These are phyloP conservation scores for Salvia miltiorrhiza DNA, from an alignment of 257 asterid species.

Conservation along the genomic window DNA sequence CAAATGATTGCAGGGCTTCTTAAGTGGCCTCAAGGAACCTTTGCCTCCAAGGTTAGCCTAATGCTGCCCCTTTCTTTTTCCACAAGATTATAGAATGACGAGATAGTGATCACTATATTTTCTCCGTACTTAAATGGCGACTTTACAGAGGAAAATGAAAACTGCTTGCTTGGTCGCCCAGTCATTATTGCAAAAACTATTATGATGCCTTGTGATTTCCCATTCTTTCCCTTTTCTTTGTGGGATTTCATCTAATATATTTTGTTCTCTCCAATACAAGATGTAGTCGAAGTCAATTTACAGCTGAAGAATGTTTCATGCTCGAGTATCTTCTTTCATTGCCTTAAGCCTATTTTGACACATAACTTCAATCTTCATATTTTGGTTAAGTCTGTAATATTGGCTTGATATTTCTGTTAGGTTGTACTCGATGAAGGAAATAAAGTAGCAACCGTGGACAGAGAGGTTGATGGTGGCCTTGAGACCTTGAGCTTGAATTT, in stretches of 20 bases:
- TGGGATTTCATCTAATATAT: neutral
- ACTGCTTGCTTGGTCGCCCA: neutral
- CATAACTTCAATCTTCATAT: neutral
- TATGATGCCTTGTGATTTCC: neutral
- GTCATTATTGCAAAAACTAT: neutral
- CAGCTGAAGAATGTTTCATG: neutral
- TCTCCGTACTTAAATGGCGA: neutral
- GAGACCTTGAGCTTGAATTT: constrained; percentile 83
- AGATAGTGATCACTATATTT: neutral
- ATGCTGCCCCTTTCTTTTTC: neutral
- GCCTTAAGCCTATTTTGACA: too few species aligned
- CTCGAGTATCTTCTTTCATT: neutral
- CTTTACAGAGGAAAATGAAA: neutral
- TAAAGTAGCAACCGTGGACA: constrained; percentile 67
- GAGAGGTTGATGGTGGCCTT: constrained; percentile 98
- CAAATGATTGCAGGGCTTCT: constrained; percentile 99
- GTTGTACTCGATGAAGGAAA: constrained; percentile 74
- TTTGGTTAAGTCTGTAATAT: neutral
- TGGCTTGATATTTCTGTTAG: constrained; percentile 30
- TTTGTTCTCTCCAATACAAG: neutral
- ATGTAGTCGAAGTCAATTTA: neutral
- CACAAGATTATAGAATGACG: neutral
- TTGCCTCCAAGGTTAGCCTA: constrained; percentile 81
- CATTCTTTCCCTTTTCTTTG: neutral
- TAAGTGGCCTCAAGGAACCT: constrained; percentile 91